Percentiles rank a stretch among this genome's conserved stretches.
These are phyloP conservation scores for Perkinsus olseni DNA, from an alignment of 169 alveolate genomes.

Conservation along the genomic window DNA sequence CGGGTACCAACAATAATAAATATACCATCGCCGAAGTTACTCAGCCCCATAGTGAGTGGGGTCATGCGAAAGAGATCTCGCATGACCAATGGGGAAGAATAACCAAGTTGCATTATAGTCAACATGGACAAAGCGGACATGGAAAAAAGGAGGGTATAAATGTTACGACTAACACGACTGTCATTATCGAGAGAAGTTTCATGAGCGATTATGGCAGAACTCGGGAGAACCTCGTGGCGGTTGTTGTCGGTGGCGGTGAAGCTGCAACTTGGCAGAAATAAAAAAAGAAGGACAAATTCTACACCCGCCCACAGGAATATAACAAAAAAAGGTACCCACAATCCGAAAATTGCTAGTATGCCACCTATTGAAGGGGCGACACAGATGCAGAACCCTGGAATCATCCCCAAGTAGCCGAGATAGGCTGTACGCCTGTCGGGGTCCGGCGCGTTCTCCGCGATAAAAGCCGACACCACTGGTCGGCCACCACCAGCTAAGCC, in stretches of 20 bases:
- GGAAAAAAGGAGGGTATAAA: background rate
- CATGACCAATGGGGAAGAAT: background rate
- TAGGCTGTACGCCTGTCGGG: background rate
- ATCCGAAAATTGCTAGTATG: background rate
- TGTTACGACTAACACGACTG: background rate
- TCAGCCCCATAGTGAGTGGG: background rate
- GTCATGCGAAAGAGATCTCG: background rate
- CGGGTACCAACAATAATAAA: background rate
- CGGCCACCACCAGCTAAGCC: background rate
- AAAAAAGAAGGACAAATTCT: too few species aligned
- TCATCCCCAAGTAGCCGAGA: background rate
- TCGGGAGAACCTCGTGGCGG: too few species aligned
- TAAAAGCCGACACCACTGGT: background rate
- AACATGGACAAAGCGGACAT: background rate
- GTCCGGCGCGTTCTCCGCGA: background rate
- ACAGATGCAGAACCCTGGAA: background rate
- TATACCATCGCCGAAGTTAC: background rate
- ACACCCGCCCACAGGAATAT: background rate
- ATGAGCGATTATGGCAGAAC: too few species aligned
- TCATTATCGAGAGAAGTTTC: too few species aligned
- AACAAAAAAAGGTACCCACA: background rate
- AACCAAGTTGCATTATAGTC: background rate
- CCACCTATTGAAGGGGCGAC: background rate
- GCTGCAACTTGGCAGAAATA: background rate
- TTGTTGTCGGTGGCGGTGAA: background rate